Conservation (phyloP, 2,329 filamentous ascomycete genomes). For the Mariannaea elegans region DNA sequence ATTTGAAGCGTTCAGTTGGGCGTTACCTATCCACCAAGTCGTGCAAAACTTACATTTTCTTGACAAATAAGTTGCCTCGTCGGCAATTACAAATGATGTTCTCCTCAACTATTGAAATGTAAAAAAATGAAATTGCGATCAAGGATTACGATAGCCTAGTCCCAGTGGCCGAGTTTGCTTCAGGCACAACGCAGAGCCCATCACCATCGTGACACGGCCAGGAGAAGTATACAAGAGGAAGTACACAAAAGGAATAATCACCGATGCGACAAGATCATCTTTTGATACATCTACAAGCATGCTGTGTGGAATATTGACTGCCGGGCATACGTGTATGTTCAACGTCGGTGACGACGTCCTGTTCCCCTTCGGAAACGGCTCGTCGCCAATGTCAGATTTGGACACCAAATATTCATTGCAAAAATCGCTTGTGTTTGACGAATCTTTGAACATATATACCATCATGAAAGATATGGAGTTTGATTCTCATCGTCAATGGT, state of each 20-base stretch:
- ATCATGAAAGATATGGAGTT: neutral
- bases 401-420: neutral
- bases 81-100: neutral
- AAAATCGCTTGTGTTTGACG: neutral
- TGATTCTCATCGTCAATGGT: neutral
- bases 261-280: neutral
- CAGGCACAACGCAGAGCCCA: neutral
- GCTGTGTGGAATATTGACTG: neutral
- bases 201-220: neutral
- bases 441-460: neutral
- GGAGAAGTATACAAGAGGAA: neutral
- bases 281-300: neutral
- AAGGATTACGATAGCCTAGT: too few species aligned
- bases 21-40: too few species aligned
- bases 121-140: too few species aligned
- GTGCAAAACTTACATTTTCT: too few species aligned
- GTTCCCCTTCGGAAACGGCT: neutral
- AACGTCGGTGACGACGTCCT: constrained; percentile 11
- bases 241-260: neutral
- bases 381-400: neutral
- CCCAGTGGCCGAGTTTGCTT: neutral
- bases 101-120: neutral
- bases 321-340: constrained; percentile 16
- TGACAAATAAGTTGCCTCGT: too few species aligned
- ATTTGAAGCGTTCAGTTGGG: neutral